Base-by-base conservation (phyloP, 805 yeast species). In the Nakazawaea wyomingensis region DNA sequence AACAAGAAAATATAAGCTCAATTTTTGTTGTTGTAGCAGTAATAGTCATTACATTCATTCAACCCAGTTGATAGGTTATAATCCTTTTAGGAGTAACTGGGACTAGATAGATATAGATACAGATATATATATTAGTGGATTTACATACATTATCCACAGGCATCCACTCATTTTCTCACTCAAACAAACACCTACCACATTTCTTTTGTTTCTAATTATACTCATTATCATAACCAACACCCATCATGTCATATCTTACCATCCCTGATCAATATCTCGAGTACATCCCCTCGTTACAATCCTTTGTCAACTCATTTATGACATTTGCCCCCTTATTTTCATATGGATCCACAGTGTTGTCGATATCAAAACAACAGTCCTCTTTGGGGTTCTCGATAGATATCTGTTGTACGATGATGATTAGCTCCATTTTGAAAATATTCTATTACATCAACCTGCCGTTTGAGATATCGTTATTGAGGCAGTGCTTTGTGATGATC, bases 401-500 rank as follows among this genome's bases (percentile, higher is more conserved):
- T 61, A 85, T 90, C 9, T 90, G 96, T 62, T 90, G 88, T 5
- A 86, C 96, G 5, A 88, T 90, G 96, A 59, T 89, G 48, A 69
- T 87, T 49, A 82, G 96, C 1, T 75, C 88, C 33, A 75, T 80
- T 4, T 63, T 88, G 36, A 69, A 95, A 50, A 80, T 89, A 21
- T 77, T 79, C 44, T 89, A 86, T 65, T 90, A 83, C 65, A 60
- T 83, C 48, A 80, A 86, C 39, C 75, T 81, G 36, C 96, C 96
- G 0, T 89, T 82, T 57, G 96, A 89, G 58, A 60, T 75, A n/a
- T 76, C 95, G 2, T 62, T 89, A 33, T 66, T 89, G 34, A 65
- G 91, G 48, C 97, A 90, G 57, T 78, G 93, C 29, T 54, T 84
- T 33, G 76, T 86, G n/a, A 89, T 88, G 96, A 70, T 89, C n/a